phyloP scores from a whole-genome alignment of 148 eudicot species.

The Camellia granthamiana region DNA sequence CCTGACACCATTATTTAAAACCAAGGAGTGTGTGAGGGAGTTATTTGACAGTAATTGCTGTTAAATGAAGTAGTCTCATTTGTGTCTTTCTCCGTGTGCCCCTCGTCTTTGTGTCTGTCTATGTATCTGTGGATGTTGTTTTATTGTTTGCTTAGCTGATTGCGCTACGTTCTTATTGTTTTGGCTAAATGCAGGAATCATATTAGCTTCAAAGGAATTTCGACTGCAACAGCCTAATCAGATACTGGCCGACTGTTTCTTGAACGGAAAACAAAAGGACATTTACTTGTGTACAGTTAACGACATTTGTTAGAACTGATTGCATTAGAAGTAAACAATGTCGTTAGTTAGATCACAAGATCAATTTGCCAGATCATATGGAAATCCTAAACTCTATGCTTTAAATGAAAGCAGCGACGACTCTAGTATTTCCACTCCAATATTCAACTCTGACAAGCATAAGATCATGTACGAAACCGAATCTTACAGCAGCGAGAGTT shows the following conservation, averaged over 20 bases:
- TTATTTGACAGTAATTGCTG: neutral
- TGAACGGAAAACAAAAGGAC: neutral
- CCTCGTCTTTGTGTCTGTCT: neutral
- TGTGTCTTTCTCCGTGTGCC: neutral
- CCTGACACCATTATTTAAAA: no score
- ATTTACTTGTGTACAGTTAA: neutral
- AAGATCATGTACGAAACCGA: constrained; percentile 41
- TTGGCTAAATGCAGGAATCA: constrained; percentile 13
- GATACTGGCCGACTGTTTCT: neutral
- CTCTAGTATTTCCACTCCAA: constrained; percentile 22
- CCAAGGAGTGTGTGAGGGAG: neutral
- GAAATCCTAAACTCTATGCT: constrained; percentile 18
- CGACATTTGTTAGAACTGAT: neutral
- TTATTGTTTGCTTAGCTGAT: neutral
- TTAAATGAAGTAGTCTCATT: neutral
- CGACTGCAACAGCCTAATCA: neutral
- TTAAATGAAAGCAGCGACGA: constrained; percentile 15
- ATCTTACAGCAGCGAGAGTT: constrained; percentile 44
- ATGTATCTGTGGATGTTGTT: no score
- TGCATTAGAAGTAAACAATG: constrained; percentile 13
- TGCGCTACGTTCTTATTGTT: neutral
- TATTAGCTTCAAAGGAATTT: neutral
- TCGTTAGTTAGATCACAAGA: constrained; percentile 25
- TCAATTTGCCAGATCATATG: constrained; percentile 16
- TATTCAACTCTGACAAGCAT: constrained; percentile 47